Conservation (phyloP, 2,329 filamentous ascomycete genomes). For the Alternaria ventricosa region DNA sequence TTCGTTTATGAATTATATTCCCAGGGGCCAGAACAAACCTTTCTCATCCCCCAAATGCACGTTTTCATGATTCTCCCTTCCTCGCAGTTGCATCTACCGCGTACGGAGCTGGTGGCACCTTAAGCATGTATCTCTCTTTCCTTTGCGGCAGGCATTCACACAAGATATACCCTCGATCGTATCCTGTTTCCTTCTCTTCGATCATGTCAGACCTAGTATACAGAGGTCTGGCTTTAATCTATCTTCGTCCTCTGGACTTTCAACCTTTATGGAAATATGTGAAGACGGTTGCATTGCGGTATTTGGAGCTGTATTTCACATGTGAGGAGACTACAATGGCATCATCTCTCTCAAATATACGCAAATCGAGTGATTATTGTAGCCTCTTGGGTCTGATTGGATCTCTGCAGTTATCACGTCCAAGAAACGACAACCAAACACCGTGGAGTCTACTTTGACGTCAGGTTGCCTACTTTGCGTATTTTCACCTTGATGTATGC, state of each 20-base stretch:
- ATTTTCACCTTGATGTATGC: too few species aligned
- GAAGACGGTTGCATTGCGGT: neutral
- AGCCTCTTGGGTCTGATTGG: neutral
- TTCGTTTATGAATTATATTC: constrained; percentile 11
- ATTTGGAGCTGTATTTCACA: neutral
- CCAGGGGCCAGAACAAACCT: neutral
- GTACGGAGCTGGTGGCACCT: constrained; percentile 11
- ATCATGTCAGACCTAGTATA: neutral
- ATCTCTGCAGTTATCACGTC: neutral
- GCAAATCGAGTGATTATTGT: neutral
- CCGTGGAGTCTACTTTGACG: neutral
- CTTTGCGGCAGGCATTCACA: constrained; percentile 11
- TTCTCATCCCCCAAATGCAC: neutral
- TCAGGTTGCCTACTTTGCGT: too few species aligned
- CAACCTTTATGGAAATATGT: neutral
- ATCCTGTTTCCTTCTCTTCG: constrained; percentile 2
- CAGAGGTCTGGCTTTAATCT: neutral
- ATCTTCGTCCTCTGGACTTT: neutral
- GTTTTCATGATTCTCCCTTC: neutral
- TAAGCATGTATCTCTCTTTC: constrained; percentile 1
- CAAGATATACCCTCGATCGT: constrained; percentile 18
- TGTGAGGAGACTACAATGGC: neutral
- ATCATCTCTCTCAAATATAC: neutral
- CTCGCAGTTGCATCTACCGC: constrained; percentile 3
- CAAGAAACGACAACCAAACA: accelerated